A percentile compares a stretch with the other conserved stretches of the same genome.
phyloP scores from a whole-genome alignment of 768 basidiomycete species.

The Erythrobasidium yunnanense region DNA sequence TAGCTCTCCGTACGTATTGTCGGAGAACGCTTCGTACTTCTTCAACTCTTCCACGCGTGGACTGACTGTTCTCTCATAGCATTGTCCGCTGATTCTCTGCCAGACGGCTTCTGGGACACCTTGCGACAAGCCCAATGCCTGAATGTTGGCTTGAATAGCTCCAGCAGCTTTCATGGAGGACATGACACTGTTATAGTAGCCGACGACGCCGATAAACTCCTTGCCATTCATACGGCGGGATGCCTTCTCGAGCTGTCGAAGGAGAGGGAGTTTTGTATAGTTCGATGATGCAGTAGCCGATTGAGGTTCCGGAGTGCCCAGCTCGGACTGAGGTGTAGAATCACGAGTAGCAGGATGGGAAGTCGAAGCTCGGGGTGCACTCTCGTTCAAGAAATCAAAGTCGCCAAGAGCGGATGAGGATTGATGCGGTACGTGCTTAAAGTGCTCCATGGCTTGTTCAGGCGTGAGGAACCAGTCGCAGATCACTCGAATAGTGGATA shows the following conservation, averaged over 20 bases:
- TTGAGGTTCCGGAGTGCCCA: not conserved
- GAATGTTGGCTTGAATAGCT: constrained; percentile 27
- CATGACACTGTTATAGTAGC: constrained; percentile 30
- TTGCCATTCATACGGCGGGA: constrained; percentile 30
- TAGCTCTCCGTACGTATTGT: constrained; percentile 79
- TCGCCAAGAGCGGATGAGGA: not conserved
- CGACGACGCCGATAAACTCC: constrained; percentile 28
- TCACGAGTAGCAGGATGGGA: not conserved
- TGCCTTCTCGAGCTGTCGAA: constrained; percentile 34
- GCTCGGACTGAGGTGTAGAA: not conserved
- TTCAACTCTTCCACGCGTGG: constrained; percentile 71
- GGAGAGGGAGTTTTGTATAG: constrained; percentile 15
- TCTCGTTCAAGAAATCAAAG: not conserved
- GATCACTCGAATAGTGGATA: constrained; percentile 31
- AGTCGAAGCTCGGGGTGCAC: not conserved
- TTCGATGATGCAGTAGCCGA: not conserved
- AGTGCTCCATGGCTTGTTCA: constrained; percentile 30
- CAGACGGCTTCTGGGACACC: constrained; percentile 59
- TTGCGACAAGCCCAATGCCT: constrained; percentile 26
- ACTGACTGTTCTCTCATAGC: constrained; percentile 84
- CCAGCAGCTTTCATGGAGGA: constrained; percentile 28
- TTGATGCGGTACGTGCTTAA: constrained; percentile 28
- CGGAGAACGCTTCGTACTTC: constrained; percentile 66
- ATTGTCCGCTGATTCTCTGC: constrained; percentile 72
- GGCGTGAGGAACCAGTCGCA: constrained; percentile 34